Base-by-base conservation (phyloP, 2,329 filamentous ascomycete species). In the Epicoccum sorghinum region DNA sequence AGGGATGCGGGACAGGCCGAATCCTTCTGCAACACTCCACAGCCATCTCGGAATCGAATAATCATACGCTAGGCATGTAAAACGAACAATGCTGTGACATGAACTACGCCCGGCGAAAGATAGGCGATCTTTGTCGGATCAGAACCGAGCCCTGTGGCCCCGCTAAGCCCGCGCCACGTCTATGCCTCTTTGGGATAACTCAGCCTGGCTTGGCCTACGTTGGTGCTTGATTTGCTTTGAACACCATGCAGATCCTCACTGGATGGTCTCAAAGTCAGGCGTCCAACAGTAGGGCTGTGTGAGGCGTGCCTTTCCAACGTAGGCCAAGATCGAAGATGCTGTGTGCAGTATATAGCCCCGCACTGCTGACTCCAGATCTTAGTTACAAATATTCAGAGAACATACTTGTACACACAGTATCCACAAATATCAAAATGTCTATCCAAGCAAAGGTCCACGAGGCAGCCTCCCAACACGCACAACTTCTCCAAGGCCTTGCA, bases 401-500 rank as follows among this genome's bases (percentile, higher is more conserved):
- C 18, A 18, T 18, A 18, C 18, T 18, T 3, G 3, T 18, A 18
- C 7, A 35, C 6, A 35, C 33, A 37, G 9, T 23, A 37, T 23
- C 35, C 8, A 8, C 14, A 23, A 7, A 7, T 7, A 9, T 9
- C 22, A 44, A 1, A 37, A 69, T 68, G 68, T 61, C 64, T 9
- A 61, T 67, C 4, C 62, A 66, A 22, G 45, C 56, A 3, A 66
- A 64, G 36, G 68, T 72, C 29, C 67, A 67, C 33, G 51, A 63
- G 25, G 68, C 69, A 39, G 58, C 69, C 1, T 53, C 60, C 7
- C 61, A 63, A 29, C 70, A 72, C 22, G 58, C 65, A 2, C 45
- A 60, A 6, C 57, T 73, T 2, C 61, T 73, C 4, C 53, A 59
- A 37, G 62, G 59, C 25, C 64, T 73, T 1, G 58, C 66, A 27